Evolutionary conservation across 208 protist species (phyloP), one percentile per base, ranked within the genome.

Genomic region (Herpetomonas tarakana): DNA sequence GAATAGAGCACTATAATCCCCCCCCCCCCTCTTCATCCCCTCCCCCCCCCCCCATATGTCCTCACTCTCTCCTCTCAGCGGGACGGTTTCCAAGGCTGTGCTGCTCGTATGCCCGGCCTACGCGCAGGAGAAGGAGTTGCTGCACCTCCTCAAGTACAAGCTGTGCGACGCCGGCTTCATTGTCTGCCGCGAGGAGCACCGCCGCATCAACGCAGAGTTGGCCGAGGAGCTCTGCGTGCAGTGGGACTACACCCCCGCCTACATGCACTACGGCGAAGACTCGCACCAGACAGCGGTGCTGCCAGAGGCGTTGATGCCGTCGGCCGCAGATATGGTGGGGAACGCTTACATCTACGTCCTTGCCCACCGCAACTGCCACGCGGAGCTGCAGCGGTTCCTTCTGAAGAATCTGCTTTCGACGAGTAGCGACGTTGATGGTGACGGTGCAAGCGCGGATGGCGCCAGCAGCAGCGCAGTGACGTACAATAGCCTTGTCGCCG

Each of bases 151-250:
- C 51, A 88, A 86, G 52, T 91, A 81, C 68, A 82, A 80, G 35
- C 72, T 95, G 24, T 84, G 83, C 65, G 89, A 92, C 31, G 82
- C 72, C 6, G 89, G 89, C 56, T 95, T 95, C 68, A 88, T 92
- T 54, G 64, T 93, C 24, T 76, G 89, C 11, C 82, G 82, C 11
- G 82, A 92, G 56, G 85, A 92, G 71, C 78, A 82, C 53, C 78
- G 86, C n/a, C 68, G 80, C 16, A 16, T 95, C 4, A 95, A 92
- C 60, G 55, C 76, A 1, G 89, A 95, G 64, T n/a, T 87, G 2
- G 76, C 83, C 7, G 69, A 87, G 59, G 83, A 74, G 54, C 68
- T 94, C 27, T 68, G 67, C 27, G 60, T 79, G 1, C 66, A 72
- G 58, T 57, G 86, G 16, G 86, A 92, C 54, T 50, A 52, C 55